phyloP scores from a whole-genome alignment of 495 filamentous ascomycete species.

The Achaetomiella virescens region DNA sequence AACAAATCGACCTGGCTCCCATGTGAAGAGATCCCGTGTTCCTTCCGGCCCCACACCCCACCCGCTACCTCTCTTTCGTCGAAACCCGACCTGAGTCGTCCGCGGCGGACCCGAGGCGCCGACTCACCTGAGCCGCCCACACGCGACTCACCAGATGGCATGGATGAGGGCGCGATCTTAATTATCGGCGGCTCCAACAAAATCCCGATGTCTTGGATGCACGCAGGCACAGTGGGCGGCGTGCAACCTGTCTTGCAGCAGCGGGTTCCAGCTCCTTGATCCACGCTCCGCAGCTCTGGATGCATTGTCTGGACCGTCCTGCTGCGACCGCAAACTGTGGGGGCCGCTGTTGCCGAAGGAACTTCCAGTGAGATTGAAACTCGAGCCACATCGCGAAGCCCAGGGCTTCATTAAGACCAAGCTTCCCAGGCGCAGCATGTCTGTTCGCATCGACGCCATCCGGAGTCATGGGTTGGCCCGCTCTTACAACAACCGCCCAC shows the following conservation, averaged over 20 bases:
- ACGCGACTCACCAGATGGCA: not conserved
- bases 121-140: too few species aligned
- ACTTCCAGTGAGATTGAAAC: not conserved
- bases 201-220: not conserved
- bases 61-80: not conserved
- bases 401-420: not conserved
- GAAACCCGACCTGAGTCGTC: not conserved
- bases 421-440: not conserved
- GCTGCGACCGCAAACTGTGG: not conserved
- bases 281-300: not conserved
- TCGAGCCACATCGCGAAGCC: not conserved
- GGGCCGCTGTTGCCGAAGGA: not conserved
- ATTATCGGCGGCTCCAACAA: not conserved
- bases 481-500: too few species aligned
- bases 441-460: too few species aligned
- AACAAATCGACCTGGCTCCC: not conserved
- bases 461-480: too few species aligned
- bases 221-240: not conserved
- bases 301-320: not conserved
- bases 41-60: not conserved
- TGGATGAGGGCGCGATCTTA: not conserved
- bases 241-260: not conserved
- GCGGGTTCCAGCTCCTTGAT: not conserved
- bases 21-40: constrained; percentile 1
- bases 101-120: too few species aligned